Percentiles rank a stretch among this genome's conserved stretches.
phyloP scores from a whole-genome alignment of 306 rosid species.

The Phaseolus lunatus region DNA sequence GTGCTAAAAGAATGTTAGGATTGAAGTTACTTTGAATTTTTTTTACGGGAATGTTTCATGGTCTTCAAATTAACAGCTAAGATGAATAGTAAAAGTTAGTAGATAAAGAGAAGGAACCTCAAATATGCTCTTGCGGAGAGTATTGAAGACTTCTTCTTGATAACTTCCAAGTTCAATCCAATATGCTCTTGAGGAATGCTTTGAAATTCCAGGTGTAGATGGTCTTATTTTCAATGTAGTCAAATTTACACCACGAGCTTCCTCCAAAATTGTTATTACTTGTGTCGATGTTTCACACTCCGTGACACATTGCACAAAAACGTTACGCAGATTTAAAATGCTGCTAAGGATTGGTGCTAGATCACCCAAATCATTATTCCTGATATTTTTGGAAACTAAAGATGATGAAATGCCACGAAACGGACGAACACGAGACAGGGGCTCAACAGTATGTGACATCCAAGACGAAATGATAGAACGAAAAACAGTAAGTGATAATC shows the following conservation, averaged over 20 bases:
- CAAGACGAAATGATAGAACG: conserved; percentile 45
- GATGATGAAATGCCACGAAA: conserved; percentile 21
- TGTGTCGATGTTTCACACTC: background rate
- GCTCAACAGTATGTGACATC: conserved; percentile 28
- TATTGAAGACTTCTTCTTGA: background rate
- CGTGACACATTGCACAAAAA: background rate
- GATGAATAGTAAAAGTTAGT: background rate
- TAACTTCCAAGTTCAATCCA: background rate
- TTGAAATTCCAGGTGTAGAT: background rate
- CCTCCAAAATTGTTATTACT: background rate
- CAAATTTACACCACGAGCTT: background rate
- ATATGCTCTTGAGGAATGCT: background rate
- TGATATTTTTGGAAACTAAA: background rate
- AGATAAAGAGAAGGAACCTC: background rate
- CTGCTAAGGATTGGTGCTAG: background rate
- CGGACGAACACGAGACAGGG: background rate
- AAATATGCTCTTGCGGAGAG: background rate
- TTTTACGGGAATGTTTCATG: background rate
- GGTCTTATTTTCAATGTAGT: background rate
- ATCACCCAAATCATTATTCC: background rate
- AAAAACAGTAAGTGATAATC: conserved; percentile 12
- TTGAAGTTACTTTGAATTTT: background rate
- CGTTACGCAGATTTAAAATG: conserved; percentile 8
- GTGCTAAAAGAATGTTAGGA: background rate
- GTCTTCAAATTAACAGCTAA: background rate